Percentiles rank a stretch among this genome's conserved stretches.
Conservation (phyloP, 768 basidiomycete genomes). For the Cubamyces lactineus region DNA sequence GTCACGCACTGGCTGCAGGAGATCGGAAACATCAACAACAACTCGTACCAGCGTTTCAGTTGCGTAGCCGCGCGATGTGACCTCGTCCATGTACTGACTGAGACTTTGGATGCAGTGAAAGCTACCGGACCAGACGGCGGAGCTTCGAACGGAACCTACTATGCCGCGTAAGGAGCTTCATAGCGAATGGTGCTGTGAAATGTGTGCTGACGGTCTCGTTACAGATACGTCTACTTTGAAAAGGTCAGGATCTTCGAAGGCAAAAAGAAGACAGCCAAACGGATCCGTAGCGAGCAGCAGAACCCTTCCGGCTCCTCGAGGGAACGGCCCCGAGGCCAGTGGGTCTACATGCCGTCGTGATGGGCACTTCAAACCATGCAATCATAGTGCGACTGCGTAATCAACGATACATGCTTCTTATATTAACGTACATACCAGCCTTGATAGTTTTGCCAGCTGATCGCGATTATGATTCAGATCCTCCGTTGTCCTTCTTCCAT, state of each 20-base stretch:
- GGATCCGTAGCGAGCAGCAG: conserved; percentile 39
- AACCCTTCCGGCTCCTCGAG: conserved; percentile 25
- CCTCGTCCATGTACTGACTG: not conserved
- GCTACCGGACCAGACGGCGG: conserved; percentile 45
- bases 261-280: conserved; percentile 51
- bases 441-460: not conserved
- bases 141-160: conserved; percentile 49
- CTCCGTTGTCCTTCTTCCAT: conserved; percentile 54
- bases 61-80: conserved; percentile 21
- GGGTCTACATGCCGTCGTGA: conserved; percentile 17
- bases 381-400: too few relatives aligned
- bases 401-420: not conserved
- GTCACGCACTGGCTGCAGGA: conserved; percentile 49
- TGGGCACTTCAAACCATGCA: too few relatives aligned
- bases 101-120: conserved; percentile 40
- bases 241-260: conserved; percentile 48
- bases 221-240: conserved; percentile 52
- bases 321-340: conserved; percentile 20
- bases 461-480: conserved; percentile 6
- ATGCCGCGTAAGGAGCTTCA: conserved; percentile 42
- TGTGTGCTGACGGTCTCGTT: not conserved
- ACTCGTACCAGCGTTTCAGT: conserved; percentile 51
- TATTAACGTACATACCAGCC: conserved; percentile 6
- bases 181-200: not conserved
- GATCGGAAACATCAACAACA: conserved; percentile 50